A percentile compares a stretch with the other conserved stretches of the same genome.
Evolutionary conservation across 2,329 filamentous ascomycete species (phyloP).

Genomic region (Pezicula radicicola): DNA sequence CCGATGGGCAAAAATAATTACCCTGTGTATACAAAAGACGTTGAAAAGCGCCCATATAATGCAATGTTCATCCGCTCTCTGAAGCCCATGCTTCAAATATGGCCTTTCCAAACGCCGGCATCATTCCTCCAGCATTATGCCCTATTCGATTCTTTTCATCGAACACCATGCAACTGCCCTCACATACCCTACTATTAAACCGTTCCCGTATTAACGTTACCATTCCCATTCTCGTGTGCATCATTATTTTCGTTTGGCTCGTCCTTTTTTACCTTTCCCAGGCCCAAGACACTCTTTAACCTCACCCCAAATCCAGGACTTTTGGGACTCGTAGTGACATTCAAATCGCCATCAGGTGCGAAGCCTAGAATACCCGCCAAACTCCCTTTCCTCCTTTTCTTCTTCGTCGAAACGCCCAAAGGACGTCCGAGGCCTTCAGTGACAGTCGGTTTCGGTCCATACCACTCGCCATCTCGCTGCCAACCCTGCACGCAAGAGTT

Average conservation of each 20-base stretch:
- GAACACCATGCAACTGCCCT: no score
- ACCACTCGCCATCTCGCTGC: conserved; percentile 94
- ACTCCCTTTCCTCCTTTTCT: conserved; percentile 22
- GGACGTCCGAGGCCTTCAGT: conserved; percentile 28
- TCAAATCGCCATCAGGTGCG: conserved; percentile 10
- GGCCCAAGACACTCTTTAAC: conserved; percentile 20
- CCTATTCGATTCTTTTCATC: no score
- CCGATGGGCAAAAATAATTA: no score
- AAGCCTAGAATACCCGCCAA: conserved; percentile 24
- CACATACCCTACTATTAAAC: background rate
- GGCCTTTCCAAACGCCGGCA: no score
- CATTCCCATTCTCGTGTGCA: background rate
- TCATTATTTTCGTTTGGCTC: background rate
- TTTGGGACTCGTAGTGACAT: conserved; percentile 3
- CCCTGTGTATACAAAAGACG: no score
- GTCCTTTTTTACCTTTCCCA: conserved; percentile 1
- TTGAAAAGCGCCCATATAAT: no score
- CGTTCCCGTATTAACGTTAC: background rate
- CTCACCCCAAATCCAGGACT: conserved; percentile 10
- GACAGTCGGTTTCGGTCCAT: conserved; percentile 54
- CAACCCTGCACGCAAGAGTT: conserved; percentile 82
- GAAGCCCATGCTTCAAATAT: no score
- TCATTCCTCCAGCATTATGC: no score
- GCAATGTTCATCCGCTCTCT: no score
- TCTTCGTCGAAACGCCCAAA: conserved; percentile 9